A percentile compares a stretch with the other conserved stretches of the same genome.
These are phyloP conservation scores for Phytophthora pseudosyringae DNA, from an alignment of 352 stramenopile genomes.

Conservation along the genomic window DNA sequence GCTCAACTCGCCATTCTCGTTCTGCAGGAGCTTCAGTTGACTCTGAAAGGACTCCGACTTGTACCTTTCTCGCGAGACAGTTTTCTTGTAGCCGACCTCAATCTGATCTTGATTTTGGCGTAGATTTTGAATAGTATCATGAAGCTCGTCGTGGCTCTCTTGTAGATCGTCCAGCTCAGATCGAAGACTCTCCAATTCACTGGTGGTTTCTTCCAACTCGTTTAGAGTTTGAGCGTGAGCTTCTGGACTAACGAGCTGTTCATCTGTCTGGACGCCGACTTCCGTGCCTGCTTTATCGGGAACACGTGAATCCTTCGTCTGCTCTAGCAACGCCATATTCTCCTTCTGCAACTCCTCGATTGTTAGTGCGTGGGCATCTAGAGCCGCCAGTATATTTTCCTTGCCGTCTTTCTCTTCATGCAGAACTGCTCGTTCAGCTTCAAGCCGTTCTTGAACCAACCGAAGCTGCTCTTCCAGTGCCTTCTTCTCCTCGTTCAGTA, in stretches of 20 bases:
- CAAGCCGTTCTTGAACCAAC: conserved; percentile 32
- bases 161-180: conserved; percentile 42
- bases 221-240: conserved; percentile 13
- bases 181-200: conserved; percentile 23
- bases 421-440: conserved; percentile 17
- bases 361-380: conserved; percentile 16
- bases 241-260: conserved; percentile 21
- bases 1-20: conserved; percentile 66
- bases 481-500: conserved; percentile 68
- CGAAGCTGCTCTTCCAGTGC: conserved; percentile 46
- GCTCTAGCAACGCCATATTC: conserved; percentile 22
- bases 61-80: conserved; percentile 70
- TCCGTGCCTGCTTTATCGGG: background rate
- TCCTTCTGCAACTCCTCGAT: conserved; percentile 43
- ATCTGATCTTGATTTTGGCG: conserved; percentile 25
- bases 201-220: conserved; percentile 16
- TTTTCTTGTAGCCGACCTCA: conserved; percentile 56
- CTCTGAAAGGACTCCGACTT: conserved; percentile 81
- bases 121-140: conserved; percentile 42
- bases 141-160: conserved; percentile 36
- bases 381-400: conserved; percentile 8
- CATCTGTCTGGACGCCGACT: conserved; percentile 6
- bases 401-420: conserved; percentile 31
- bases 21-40: conserved; percentile 67
- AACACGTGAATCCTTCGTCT: conserved; percentile 1